Conservation (phyloP, 129 eudicot species). For the Calendula officinalis region DNA sequence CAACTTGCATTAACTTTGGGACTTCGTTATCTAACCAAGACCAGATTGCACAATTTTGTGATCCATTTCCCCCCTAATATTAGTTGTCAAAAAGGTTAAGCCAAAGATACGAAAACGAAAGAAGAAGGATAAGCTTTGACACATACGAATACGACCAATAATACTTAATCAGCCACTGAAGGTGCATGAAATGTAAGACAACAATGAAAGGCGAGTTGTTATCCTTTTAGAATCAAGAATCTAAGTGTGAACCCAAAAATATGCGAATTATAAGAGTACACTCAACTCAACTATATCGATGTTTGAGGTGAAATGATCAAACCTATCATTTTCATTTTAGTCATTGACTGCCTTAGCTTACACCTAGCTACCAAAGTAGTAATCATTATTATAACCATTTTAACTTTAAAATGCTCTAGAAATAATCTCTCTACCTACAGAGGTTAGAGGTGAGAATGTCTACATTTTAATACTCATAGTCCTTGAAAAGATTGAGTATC, state of each 20-base stretch:
- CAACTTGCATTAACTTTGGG: slow-evolving; percentile 8
- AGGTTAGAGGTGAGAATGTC: too few relatives aligned
- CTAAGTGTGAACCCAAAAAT: slow-evolving; percentile 19
- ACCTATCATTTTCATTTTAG: slow-evolving; percentile 21
- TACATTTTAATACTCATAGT: too few relatives aligned
- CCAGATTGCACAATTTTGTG: not conserved
- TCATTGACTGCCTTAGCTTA: slow-evolving; percentile 15
- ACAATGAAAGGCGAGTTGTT: not conserved
- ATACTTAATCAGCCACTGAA: not conserved
- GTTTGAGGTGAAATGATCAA: slow-evolving; percentile 11
- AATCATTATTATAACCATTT: slow-evolving; percentile 1
- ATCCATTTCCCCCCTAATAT: not conserved
- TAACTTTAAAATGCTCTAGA: not conserved
- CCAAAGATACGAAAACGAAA: not conserved
- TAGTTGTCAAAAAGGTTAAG: not conserved
- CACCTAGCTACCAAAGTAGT: not conserved
- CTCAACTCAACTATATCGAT: slow-evolving; percentile 19
- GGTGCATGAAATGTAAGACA: slow-evolving; percentile 1
- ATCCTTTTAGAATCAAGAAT: slow-evolving; percentile 17
- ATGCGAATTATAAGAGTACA: slow-evolving; percentile 18
- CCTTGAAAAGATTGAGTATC: too few relatives aligned
- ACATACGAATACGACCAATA: not conserved
- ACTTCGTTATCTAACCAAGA: slow-evolving; percentile 9
- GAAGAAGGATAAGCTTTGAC: not conserved
- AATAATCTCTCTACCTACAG: too few relatives aligned